A percentile compares a stretch with the other conserved stretches of the same genome.
Evolutionary conservation across 495 filamentous ascomycete species (phyloP).

Genomic region (Pyrenula aspistea): DNA sequence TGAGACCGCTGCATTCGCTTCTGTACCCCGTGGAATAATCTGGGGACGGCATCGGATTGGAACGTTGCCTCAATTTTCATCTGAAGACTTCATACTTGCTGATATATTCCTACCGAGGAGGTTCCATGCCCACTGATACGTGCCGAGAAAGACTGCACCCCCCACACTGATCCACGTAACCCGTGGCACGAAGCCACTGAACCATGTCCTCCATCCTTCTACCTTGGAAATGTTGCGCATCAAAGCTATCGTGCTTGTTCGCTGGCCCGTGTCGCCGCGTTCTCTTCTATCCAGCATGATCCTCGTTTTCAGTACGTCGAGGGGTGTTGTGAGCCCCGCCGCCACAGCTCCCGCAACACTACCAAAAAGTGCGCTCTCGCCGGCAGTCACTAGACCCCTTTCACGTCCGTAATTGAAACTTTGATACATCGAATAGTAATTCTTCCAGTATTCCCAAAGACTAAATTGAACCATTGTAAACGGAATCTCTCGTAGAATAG

Average conservation of each 20-base stretch:
- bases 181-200: constrained; percentile 77
- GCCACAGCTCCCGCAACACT: constrained; percentile 74
- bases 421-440: constrained; percentile 24
- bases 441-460: constrained; percentile 89
- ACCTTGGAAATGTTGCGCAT: constrained; percentile 55
- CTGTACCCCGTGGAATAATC: too few species aligned
- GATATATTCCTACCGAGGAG: constrained; percentile 43
- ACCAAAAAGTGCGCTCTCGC: constrained; percentile 79
- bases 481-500: constrained; percentile 89
- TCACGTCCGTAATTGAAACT: constrained; percentile 11
- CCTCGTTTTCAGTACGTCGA: constrained; percentile 94
- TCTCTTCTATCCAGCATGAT: constrained; percentile 68
- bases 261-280: constrained; percentile 22
- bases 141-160: constrained; percentile 89
- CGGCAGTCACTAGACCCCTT: constrained; percentile 42
- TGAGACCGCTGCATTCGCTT: too few species aligned
- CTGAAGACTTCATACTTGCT: too few species aligned
- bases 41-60: too few species aligned
- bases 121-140: constrained; percentile 86
- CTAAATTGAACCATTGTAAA: constrained; percentile 97
- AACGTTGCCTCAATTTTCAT: too few species aligned
- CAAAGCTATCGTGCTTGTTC: constrained; percentile 43
- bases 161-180: constrained; percentile 91
- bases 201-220: constrained; percentile 66
- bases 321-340: constrained; percentile 78